These are phyloP conservation scores for Calocybe gambosa DNA, from an alignment of 1,284 basidiomycete species.

Conservation along the genomic window DNA sequence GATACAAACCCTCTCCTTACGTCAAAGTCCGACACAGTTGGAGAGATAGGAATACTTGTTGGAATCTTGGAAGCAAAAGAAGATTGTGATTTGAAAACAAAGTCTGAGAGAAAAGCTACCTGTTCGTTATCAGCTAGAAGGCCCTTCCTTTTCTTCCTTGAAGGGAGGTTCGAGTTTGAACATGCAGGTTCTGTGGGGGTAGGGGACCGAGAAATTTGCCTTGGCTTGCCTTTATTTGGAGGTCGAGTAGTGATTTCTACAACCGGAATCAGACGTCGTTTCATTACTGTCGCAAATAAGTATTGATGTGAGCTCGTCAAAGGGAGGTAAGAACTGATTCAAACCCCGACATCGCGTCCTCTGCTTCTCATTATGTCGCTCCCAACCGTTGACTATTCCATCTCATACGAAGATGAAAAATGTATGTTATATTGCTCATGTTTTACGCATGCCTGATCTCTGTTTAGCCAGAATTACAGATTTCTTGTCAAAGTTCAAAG, in stretches of 20 bases:
- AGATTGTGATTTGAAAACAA: background rate
- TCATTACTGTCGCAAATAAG: conserved; percentile 6
- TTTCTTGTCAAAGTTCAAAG: conserved; percentile 66
- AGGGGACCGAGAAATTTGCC: conserved; percentile 5
- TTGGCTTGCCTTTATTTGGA: conserved; percentile 12
- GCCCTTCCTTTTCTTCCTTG: conserved; percentile 10
- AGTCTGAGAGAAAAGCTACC: background rate
- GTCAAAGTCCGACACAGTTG: conserved; percentile 26
- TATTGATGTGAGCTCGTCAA: background rate
- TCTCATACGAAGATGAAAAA: conserved; percentile 46
- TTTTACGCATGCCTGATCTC: conserved; percentile 8
- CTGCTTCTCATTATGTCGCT: conserved; percentile 39
- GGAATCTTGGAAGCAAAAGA: background rate
- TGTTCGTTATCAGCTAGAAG: background rate
- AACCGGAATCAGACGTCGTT: conserved; percentile 18
- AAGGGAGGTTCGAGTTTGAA: background rate
- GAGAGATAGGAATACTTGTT: conserved; percentile 16
- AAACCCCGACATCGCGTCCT: conserved; percentile 30
- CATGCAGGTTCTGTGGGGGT: conserved; percentile 2
- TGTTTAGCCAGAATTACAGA: conserved; percentile 56
- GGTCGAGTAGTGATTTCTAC: conserved; percentile 23
- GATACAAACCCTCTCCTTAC: conserved; percentile 5
- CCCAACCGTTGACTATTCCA: conserved; percentile 35
- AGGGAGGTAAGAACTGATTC: conserved; percentile 19
- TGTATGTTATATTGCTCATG: conserved; percentile 24